Evolutionary conservation across 495 filamentous ascomycete species (phyloP).

Genomic region (Podospora anserina): DNA sequence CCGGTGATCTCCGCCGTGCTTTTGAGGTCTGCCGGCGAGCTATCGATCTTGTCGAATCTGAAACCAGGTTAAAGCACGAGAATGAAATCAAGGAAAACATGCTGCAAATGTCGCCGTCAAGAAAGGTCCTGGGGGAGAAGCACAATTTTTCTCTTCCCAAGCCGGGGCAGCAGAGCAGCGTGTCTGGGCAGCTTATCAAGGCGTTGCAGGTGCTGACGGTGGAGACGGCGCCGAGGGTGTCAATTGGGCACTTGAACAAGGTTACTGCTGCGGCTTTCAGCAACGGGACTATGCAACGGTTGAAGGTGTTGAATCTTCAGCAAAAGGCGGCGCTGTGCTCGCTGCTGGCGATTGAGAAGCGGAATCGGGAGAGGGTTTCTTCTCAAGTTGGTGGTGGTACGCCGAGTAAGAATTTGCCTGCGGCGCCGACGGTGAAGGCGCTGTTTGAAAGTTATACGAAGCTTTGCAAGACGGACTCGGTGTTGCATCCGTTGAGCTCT

Average conservation of each 20-base stretch:
- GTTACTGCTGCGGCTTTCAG: conserved; percentile 83
- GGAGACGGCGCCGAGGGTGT: conserved; percentile 82
- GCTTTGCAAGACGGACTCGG: conserved; percentile 76
- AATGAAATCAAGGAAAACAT: conserved; percentile 50
- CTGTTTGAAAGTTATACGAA: conserved; percentile 75
- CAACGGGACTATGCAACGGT: conserved; percentile 75
- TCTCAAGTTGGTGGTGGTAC: conserved; percentile 14
- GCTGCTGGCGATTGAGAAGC: conserved; percentile 74
- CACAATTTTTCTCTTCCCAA: conserved; percentile 32
- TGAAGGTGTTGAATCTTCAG: conserved; percentile 86
- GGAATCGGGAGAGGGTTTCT: conserved; percentile 54
- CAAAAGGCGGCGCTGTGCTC: conserved; percentile 95
- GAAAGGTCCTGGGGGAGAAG: conserved; percentile 45
- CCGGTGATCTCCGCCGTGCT: conserved; percentile 89
- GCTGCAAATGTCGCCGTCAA: conserved; percentile 45
- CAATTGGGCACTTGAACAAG: conserved; percentile 84
- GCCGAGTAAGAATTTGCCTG: conserved; percentile 30
- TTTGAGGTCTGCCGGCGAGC: conserved; percentile 91
- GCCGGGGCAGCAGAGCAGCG: background rate
- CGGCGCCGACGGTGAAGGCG: conserved; percentile 70
- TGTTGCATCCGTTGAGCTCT: conserved; percentile 78
- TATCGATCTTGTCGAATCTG: conserved; percentile 82
- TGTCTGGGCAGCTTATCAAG: conserved; percentile 30
- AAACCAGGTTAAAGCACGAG: conserved; percentile 66
- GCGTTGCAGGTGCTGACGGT: conserved; percentile 58